Evolutionary conservation across 1,139 yeast genomes (phyloP).

Genomic region (Kazachstania sp.): DNA sequence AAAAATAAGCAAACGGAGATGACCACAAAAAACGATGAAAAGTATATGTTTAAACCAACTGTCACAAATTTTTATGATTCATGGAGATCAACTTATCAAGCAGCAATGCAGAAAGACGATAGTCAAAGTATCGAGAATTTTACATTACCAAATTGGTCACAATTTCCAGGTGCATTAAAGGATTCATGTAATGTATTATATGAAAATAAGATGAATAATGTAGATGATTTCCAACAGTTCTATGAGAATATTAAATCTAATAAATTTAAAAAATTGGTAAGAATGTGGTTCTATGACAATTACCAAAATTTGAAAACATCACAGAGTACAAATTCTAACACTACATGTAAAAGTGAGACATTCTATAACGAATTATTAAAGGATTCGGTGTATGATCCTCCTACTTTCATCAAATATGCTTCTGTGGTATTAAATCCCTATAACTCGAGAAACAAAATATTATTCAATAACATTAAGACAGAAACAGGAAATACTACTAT

Average conservation of each 20-base stretch:
- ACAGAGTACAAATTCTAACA: slow-evolving; percentile 4
- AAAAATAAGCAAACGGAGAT: not conserved
- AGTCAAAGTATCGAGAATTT: slow-evolving; percentile 15
- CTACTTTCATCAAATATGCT: slow-evolving; percentile 16
- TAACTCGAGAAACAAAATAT: slow-evolving; percentile 11
- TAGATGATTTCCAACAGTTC: slow-evolving; percentile 19
- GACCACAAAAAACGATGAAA: not conserved
- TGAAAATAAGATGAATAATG: slow-evolving; percentile 15
- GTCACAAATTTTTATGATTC: slow-evolving; percentile 16
- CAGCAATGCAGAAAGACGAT: too few species aligned
- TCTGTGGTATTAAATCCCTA: slow-evolving; percentile 17
- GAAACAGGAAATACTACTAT: slow-evolving; percentile 3
- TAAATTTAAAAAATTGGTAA: slow-evolving; percentile 16
- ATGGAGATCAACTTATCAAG: slow-evolving; percentile 15
- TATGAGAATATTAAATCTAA: slow-evolving; percentile 13
- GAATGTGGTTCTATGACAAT: slow-evolving; percentile 25
- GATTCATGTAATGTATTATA: slow-evolving; percentile 15
- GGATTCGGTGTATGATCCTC: slow-evolving; percentile 16
- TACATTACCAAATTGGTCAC: slow-evolving; percentile 22
- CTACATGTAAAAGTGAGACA: slow-evolving; percentile 7
- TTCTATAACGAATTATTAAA: slow-evolving; percentile 16
- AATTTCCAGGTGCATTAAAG: slow-evolving; percentile 17
- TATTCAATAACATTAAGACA: slow-evolving; percentile 8
- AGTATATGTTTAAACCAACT: not conserved
- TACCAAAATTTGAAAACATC: slow-evolving; percentile 10